phyloP scores from a whole-genome alignment of 768 basidiomycete genomes.

The Lactifluus hygrophoroides region DNA sequence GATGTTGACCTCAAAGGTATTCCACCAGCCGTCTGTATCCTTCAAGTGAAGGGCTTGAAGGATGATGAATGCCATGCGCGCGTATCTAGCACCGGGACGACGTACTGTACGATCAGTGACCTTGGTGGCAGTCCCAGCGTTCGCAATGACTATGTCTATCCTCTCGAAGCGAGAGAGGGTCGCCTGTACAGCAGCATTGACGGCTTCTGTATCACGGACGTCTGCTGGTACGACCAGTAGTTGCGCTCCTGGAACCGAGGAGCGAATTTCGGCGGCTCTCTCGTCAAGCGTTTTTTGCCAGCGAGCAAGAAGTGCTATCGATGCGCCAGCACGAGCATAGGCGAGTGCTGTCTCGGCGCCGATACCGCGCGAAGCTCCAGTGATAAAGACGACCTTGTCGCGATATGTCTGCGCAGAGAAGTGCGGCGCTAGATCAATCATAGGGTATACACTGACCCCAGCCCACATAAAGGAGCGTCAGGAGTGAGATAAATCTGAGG shows the following conservation, averaged over 20 bases:
- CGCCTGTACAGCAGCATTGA: slow-evolving; percentile 11
- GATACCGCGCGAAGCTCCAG: slow-evolving; percentile 21
- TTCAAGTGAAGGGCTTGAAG: not conserved
- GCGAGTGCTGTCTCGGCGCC: slow-evolving; percentile 16
- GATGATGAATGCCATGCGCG: not conserved
- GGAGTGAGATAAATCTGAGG: not conserved
- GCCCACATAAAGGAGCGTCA: not conserved
- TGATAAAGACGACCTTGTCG: slow-evolving; percentile 20
- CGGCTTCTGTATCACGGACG: slow-evolving; percentile 5
- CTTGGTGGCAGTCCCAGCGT: slow-evolving; percentile 1
- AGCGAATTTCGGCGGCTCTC: slow-evolving; percentile 12
- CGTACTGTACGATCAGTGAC: not conserved
- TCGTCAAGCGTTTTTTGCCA: slow-evolving; percentile 12
- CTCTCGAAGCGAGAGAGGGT: slow-evolving; percentile 21
- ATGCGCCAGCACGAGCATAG: slow-evolving; percentile 19
- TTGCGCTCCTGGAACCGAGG: not conserved
- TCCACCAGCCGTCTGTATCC: slow-evolving; percentile 24
- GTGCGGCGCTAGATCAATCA: not conserved
- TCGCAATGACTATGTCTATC: slow-evolving; percentile 22
- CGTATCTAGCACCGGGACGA: not conserved
- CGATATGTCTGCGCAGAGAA: slow-evolving; percentile 9
- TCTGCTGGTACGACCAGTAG: slow-evolving; percentile 17
- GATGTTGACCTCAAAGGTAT: slow-evolving; percentile 22
- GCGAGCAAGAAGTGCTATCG: slow-evolving; percentile 13
- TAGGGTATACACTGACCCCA: slow-evolving; percentile 8